phyloP scores from a whole-genome alignment of 2,329 filamentous ascomycete genomes.

The Cercospora sesami region DNA sequence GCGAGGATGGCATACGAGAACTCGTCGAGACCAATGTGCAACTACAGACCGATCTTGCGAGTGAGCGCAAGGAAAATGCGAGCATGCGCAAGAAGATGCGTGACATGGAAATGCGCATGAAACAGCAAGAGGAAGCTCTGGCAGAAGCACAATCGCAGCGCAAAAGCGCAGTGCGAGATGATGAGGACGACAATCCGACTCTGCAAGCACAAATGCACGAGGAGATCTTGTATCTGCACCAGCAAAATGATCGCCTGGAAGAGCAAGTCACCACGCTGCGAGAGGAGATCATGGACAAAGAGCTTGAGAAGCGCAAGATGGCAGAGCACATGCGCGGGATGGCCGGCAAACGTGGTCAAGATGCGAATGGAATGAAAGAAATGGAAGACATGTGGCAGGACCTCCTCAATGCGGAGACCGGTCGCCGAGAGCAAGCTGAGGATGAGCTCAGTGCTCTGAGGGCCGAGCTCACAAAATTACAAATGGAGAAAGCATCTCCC shows the following conservation, averaged over 20 bases:
- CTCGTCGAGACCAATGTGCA: constrained; percentile 98
- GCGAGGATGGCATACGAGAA: constrained; percentile 93
- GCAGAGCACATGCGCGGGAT: constrained; percentile 74
- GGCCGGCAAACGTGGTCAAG: constrained; percentile 37
- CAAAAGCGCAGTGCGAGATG: constrained; percentile 38
- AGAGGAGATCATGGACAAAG: constrained; percentile 73
- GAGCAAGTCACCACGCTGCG: constrained; percentile 79
- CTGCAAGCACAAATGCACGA: constrained; percentile 70
- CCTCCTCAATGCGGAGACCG: constrained; percentile 86
- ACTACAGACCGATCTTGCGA: constrained; percentile 83
- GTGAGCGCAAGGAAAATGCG: constrained; percentile 89
- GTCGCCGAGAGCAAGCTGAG: constrained; percentile 82
- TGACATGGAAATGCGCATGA: constrained; percentile 78
- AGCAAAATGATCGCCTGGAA: constrained; percentile 81
- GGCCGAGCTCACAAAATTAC: constrained; percentile 68
- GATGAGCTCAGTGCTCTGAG: constrained; percentile 82
- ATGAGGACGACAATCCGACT: constrained; percentile 38
- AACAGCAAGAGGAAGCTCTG: constrained; percentile 56
- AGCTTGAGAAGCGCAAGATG: constrained; percentile 82
- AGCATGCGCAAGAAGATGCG: constrained; percentile 75
- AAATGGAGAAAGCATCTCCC: constrained; percentile 47
- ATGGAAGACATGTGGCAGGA: constrained; percentile 89
- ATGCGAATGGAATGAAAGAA: constrained; percentile 37
- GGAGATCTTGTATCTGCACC: constrained; percentile 79
- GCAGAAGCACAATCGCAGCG: constrained; percentile 48